phyloP scores from a whole-genome alignment of 1,139 yeast genomes.

The Arxiozyma telluris region DNA sequence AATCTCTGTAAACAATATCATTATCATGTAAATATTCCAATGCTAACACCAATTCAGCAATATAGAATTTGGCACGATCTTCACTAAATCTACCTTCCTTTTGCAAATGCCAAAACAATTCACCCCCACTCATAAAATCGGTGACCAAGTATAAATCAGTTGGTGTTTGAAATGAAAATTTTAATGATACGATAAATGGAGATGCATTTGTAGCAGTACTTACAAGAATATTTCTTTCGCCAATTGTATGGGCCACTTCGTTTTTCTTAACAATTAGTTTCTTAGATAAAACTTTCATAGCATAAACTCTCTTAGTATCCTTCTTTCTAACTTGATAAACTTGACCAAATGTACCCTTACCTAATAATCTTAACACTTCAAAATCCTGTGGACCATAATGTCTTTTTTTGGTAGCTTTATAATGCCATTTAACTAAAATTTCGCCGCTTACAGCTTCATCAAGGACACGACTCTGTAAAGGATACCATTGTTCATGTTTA shows the following conservation, averaged over 20 bases:
- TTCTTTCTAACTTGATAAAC: conserved; percentile 89
- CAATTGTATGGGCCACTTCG: conserved; percentile 95
- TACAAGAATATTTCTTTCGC: conserved; percentile 88
- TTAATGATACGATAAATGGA: conserved; percentile 87
- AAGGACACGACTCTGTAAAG: conserved; percentile 59
- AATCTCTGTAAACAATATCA: conserved; percentile 87
- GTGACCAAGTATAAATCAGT: conserved; percentile 86
- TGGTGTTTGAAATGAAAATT: conserved; percentile 93
- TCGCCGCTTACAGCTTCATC: conserved; percentile 76
- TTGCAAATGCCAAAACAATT: conserved; percentile 93
- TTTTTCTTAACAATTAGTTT: conserved; percentile 92
- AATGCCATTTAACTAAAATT: conserved; percentile 65
- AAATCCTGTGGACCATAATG: conserved; percentile 91
- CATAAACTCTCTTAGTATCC: conserved; percentile 84
- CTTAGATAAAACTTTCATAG: conserved; percentile 92
- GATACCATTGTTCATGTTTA: conserved; percentile 52
- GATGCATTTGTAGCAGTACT: conserved; percentile 80
- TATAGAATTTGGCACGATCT: conserved; percentile 89
- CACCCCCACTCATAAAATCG: conserved; percentile 98
- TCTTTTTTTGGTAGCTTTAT: conserved; percentile 57
- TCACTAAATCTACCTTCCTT: conserved; percentile 90
- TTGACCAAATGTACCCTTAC: conserved; percentile 96
- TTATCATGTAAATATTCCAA: conserved; percentile 87
- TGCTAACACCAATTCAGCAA: conserved; percentile 88
- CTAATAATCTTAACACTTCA: conserved; percentile 78